Evolutionary conservation across 805 yeast species (phyloP).

Genomic region (Sugiyamaella valdiviana): DNA sequence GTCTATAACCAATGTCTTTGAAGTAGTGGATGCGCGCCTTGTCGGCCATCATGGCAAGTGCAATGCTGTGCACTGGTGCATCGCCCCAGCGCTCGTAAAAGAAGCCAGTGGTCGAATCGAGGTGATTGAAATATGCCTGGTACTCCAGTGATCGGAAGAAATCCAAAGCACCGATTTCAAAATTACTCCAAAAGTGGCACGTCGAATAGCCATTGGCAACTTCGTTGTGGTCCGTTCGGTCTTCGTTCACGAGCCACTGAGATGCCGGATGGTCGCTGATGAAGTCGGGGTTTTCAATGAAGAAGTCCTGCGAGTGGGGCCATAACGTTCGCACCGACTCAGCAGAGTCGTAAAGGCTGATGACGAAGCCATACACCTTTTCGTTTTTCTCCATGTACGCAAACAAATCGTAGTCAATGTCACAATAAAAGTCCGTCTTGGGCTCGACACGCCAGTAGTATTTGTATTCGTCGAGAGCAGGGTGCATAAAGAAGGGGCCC

Average conservation of each 20-base stretch:
- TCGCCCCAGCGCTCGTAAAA: conserved; percentile 93
- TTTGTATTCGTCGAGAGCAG: conserved; percentile 51
- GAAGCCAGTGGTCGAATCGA: conserved; percentile 71
- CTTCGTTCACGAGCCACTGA: conserved; percentile 49
- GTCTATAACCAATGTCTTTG: conserved; percentile 73
- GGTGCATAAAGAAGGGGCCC: conserved; percentile 58
- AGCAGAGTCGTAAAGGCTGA: conserved; percentile 65
- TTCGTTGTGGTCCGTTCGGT: conserved; percentile 41
- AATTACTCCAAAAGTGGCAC: conserved; percentile 89
- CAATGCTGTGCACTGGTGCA: conserved; percentile 83
- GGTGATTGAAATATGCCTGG: conserved; percentile 50
- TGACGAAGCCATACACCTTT: conserved; percentile 68
- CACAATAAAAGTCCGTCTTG: conserved; percentile 57
- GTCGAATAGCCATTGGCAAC: conserved; percentile 40
- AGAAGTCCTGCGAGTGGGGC: conserved; percentile 60
- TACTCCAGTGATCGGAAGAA: conserved; percentile 68
- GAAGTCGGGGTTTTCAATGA: conserved; percentile 51
- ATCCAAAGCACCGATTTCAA: conserved; percentile 80
- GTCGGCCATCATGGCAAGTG: conserved; percentile 66
- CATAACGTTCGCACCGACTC: conserved; percentile 57
- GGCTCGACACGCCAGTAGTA: conserved; percentile 87
- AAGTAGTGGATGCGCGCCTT: conserved; percentile 74
- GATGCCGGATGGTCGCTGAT: conserved; percentile 49
- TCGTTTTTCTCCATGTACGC: conserved; percentile 44
- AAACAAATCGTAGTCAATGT: conserved; percentile 46